Conservation (phyloP, 257 asterid species). For the Gardenia jasminoides region DNA sequence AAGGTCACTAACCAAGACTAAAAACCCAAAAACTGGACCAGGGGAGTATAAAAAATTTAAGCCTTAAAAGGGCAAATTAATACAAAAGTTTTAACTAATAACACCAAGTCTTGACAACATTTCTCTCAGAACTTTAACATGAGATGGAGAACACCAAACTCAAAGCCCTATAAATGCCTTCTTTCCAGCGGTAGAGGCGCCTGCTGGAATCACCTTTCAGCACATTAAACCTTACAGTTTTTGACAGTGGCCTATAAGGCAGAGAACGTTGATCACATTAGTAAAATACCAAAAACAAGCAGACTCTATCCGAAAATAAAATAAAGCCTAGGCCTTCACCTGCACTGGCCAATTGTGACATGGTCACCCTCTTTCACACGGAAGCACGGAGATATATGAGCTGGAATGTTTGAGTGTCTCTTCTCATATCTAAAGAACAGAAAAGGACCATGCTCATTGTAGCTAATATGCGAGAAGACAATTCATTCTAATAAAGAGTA, state of each 20-base stretch:
- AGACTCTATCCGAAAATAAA: not conserved
- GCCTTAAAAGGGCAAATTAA: not conserved
- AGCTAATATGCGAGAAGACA: not conserved
- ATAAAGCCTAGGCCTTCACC: conserved; percentile 31
- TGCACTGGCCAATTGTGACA: conserved; percentile 85
- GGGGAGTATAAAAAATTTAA: not conserved
- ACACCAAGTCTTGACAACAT: not conserved
- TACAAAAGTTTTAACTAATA: not conserved
- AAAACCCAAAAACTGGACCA: not conserved
- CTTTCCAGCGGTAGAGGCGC: conserved; percentile 82
- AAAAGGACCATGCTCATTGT: not conserved
- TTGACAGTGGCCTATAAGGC: conserved; percentile 68
- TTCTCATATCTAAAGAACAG: conserved; percentile 57
- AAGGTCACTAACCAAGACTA: not conserved
- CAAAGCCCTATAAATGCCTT: conserved; percentile 79
- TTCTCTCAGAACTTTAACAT: not conserved
- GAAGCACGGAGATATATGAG: conserved; percentile 84
- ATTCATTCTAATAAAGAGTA: not conserved
- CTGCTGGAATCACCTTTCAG: conserved; percentile 83
- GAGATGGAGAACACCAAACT: conserved; percentile 12
- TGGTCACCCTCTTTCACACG: conserved; percentile 86
- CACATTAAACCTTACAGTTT: conserved; percentile 79
- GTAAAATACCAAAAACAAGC: not conserved
- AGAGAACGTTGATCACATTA: no score
- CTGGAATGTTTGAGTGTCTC: conserved; percentile 80